Evolutionary conservation across 371 early-diverging fungal genomes (phyloP), one percentile per base, ranked within the genome.

Genomic region (Rhizopus arrhizus): DNA sequence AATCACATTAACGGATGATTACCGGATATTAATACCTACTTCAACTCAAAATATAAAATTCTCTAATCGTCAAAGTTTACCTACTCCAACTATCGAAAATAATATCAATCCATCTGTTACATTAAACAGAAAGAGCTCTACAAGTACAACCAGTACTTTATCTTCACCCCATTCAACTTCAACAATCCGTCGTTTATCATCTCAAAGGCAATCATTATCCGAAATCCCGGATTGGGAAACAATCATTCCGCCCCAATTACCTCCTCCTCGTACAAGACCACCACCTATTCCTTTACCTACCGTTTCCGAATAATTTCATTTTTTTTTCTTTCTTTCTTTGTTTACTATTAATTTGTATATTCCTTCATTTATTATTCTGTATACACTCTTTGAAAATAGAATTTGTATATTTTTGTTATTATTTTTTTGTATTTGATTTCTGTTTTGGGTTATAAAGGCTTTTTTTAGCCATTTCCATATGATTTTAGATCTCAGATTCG

Each of bases 151-250:
- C 4, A 38, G 22, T 16, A 40, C n/a, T 51, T 68, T 22, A 68
- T 75, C 51, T 70, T 76, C 7, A 63, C 74, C 16, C 73, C 72
- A 61, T 76, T 69, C 57, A 68, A 77, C 38, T 73, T 75, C 60
- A 72, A 80, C 38, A 8, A 45, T 43, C 28, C 35, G 49, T 28
- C 36, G 58, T 28, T 28, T 34, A 36, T 51, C 59, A 10, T 43
- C 16, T 13, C 38, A 61, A 10, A 68, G 71, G 28, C 68, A 68
- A 40, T 72, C 73, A n/a, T 62, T 74, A 31, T 64, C 74, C 13
- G 68, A 68, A 29, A 72, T 74, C 48, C 74, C 78, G 33, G 65
- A 72, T 47, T 77, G 78, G 78, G 74, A 72, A 55, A 56, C 56
- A 12, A 8, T 48, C 7, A 31, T 77, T 34, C 78, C 78, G 22